Conservation (phyloP, 768 basidiomycete species). For the Panellus pusillus region DNA sequence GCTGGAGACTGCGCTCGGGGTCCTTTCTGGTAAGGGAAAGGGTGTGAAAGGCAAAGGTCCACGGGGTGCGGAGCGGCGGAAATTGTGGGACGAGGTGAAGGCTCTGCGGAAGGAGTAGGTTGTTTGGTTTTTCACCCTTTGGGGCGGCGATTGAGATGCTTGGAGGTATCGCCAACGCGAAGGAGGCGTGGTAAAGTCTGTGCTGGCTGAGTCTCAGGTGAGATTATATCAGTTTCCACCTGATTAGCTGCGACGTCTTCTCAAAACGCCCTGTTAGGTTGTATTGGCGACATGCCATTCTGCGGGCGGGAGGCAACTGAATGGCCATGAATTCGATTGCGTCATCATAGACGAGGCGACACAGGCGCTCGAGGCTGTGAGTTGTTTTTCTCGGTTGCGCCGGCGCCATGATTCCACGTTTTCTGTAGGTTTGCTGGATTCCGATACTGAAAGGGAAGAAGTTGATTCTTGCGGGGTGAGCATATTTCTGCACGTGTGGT, state of each 20-base stretch:
- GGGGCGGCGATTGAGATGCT: not conserved
- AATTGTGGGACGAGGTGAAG: conserved; percentile 85
- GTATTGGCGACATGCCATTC: conserved; percentile 95
- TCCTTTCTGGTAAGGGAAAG: conserved; percentile 72
- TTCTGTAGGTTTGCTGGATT: conserved; percentile 87
- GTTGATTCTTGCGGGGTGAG: conserved; percentile 75
- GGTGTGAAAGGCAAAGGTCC: conserved; percentile 71
- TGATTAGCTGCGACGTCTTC: not conserved
- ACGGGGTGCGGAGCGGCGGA: conserved; percentile 71
- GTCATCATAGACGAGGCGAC: conserved; percentile 98
- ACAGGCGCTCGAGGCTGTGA: conserved; percentile 90
- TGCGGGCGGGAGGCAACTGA: conserved; percentile 81
- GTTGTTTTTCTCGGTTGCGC: conserved; percentile 23
- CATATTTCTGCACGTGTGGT: no score
- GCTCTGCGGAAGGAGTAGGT: conserved; percentile 87
- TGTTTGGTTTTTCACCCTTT: conserved; percentile 6
- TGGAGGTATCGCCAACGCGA: conserved; percentile 86
- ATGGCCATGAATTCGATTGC: conserved; percentile 81
- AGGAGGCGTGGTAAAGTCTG: conserved; percentile 77
- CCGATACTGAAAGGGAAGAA: conserved; percentile 92
- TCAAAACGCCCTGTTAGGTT: conserved; percentile 45
- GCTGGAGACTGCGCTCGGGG: conserved; percentile 64
- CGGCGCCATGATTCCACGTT: not conserved
- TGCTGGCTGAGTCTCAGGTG: conserved; percentile 79
- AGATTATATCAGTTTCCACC: not conserved